Evolutionary conservation across 495 filamentous ascomycete genomes (phyloP).

Genomic region (Podospora australis): DNA sequence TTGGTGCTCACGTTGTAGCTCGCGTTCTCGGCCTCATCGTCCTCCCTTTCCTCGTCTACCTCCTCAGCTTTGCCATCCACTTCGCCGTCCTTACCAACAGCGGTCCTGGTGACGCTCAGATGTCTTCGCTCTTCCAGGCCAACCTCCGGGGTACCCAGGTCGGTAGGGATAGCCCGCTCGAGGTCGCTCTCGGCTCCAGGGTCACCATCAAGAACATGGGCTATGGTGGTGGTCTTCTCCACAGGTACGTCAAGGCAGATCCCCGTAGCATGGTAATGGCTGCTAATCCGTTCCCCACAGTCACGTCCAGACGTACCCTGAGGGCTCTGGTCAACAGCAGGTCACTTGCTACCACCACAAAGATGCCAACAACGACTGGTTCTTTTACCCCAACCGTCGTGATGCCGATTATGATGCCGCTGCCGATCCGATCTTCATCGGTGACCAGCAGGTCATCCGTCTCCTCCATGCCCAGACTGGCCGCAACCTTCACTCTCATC

Average conservation of each 20-base stretch:
- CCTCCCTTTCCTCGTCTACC: constrained; percentile 80
- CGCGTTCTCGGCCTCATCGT: constrained; percentile 84
- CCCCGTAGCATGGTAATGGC: too few relatives aligned
- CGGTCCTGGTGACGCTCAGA: constrained; percentile 95
- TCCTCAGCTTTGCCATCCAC: constrained; percentile 90
- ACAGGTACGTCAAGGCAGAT: constrained; percentile 92
- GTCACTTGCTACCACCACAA: constrained; percentile 99
- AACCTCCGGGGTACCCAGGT: constrained; percentile 91
- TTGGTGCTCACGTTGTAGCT: constrained; percentile 70
- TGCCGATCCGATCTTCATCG: constrained; percentile 62
- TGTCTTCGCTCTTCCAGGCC: constrained; percentile 98
- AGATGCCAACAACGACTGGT: constrained; percentile 99
- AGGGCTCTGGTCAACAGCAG: constrained; percentile 91
- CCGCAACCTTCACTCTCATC: constrained; percentile 91
- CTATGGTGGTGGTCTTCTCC: constrained; percentile 94
- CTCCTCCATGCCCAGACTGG: constrained; percentile 93
- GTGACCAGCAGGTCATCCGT: constrained; percentile 71
- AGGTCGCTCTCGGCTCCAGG: constrained; percentile 81
- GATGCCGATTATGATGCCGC: constrained; percentile 67
- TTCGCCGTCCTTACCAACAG: constrained; percentile 90
- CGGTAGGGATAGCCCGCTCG: constrained; percentile 85
- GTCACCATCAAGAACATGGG: constrained; percentile 99
- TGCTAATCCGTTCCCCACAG: too few relatives aligned
- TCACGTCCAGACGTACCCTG: constrained; percentile 90
- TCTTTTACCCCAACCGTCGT: constrained; percentile 86